Percentiles rank a stretch among this genome's conserved stretches.
These are phyloP conservation scores for Capsicum baccatum DNA, from an alignment of 257 asterid species.

Conservation along the genomic window DNA sequence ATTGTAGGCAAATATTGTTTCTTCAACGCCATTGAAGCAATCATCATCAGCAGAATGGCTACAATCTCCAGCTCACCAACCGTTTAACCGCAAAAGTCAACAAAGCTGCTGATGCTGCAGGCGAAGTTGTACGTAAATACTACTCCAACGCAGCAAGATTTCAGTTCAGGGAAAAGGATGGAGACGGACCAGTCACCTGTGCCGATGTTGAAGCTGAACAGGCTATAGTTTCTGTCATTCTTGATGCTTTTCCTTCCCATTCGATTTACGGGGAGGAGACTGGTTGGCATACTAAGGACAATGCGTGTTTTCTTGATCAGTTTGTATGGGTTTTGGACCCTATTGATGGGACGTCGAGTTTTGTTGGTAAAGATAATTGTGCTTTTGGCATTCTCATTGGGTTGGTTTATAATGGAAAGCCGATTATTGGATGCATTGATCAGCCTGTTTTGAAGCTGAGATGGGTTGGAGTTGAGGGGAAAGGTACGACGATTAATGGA, in stretches of 20 bases:
- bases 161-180: background rate
- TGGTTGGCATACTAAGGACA: background rate
- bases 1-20: no score
- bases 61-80: background rate
- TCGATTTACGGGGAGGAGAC: background rate
- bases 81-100: background rate
- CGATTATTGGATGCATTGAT: background rate
- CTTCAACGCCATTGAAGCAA: no score
- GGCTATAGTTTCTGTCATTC: background rate
- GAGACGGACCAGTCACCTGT: background rate
- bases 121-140: background rate
- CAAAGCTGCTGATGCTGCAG: constrained; percentile 10
- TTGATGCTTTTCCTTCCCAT: background rate
- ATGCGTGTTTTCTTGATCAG: background rate
- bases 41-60: background rate
- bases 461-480: background rate
- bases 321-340: constrained; percentile 1
- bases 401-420: background rate
- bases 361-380: background rate
- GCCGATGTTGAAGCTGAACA: background rate
- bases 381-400: background rate
- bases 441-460: background rate
- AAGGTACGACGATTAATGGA: background rate
- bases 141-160: background rate
- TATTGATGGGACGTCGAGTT: constrained; percentile 1